phyloP scores from a whole-genome alignment of 139 green algal genomes.

The Bryopsis sp. region DNA sequence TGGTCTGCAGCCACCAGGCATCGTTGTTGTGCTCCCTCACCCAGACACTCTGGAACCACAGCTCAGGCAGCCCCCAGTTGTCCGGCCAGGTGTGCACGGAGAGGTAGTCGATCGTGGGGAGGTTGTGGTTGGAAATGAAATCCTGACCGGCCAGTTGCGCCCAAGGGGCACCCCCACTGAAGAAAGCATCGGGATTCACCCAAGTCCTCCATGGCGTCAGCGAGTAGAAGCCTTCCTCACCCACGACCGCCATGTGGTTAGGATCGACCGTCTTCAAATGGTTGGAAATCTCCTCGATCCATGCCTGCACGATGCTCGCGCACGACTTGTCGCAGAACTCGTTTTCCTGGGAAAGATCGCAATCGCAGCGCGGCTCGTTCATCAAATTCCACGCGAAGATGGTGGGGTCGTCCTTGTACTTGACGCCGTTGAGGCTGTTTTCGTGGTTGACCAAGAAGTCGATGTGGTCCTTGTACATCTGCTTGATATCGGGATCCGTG shows the following conservation, averaged over 20 bases:
- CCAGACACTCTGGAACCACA: not conserved
- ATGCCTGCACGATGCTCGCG: conserved; percentile 20
- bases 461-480: conserved; percentile 17
- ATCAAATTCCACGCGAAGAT: conserved; percentile 52
- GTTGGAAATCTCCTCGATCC: conserved; percentile 32
- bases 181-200: conserved; percentile 7
- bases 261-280: conserved; percentile 31
- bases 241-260: conserved; percentile 47
- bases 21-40: not conserved
- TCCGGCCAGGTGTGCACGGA: not conserved
- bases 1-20: not conserved
- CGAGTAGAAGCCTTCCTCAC: conserved; percentile 51
- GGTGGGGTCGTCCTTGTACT: conserved; percentile 53
- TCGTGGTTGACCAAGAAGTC: conserved; percentile 19
- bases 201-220: conserved; percentile 1
- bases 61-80: not conserved
- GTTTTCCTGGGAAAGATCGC: conserved; percentile 7
- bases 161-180: conserved; percentile 19
- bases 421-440: conserved; percentile 38
- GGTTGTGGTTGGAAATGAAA: conserved; percentile 36
- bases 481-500: not conserved
- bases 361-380: conserved; percentile 43
- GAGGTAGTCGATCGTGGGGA: conserved; percentile 37
- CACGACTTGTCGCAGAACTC: conserved; percentile 14
- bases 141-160: conserved; percentile 37